Percentiles rank a stretch among this genome's conserved stretches.
These are phyloP conservation scores for Fusarium chlamydosporum DNA, from an alignment of 2,329 filamentous ascomycete species.

Conservation along the genomic window DNA sequence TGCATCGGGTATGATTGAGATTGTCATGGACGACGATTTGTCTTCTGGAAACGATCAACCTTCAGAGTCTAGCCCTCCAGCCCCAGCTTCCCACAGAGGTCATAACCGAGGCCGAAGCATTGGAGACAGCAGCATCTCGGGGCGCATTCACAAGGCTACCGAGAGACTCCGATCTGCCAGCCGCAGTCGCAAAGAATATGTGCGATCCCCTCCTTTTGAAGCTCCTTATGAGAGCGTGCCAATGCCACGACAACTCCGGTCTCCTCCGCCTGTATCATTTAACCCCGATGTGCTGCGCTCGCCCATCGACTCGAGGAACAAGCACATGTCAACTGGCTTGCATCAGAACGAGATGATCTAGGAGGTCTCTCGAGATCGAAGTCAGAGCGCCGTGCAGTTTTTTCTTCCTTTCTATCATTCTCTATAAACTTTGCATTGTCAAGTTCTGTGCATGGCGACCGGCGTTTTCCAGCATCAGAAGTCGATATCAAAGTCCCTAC, in stretches of 20 bases:
- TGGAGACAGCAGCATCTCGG: constrained; percentile 66
- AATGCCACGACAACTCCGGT: constrained; percentile 51
- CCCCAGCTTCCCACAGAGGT: constrained; percentile 59
- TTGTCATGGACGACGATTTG: constrained; percentile 75
- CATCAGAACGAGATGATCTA: constrained; percentile 70
- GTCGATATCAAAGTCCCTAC: constrained; percentile 42
- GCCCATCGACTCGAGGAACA: constrained; percentile 53
- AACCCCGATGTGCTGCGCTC: constrained; percentile 56
- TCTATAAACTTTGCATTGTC: constrained; percentile 41
- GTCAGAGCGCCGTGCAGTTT: constrained; percentile 18
- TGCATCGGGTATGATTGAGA: constrained; percentile 72
- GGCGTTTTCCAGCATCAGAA: constrained; percentile 52
- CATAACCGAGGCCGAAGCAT: constrained; percentile 71
- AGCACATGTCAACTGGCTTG: constrained; percentile 65
- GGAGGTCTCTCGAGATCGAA: constrained; percentile 33
- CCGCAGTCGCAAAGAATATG: constrained; percentile 64
- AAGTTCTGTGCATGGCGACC: constrained; percentile 58
- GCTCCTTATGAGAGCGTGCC: constrained; percentile 62
- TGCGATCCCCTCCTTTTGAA: constrained; percentile 49
- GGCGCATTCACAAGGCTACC: constrained; percentile 69
- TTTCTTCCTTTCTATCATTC: constrained; percentile 41
- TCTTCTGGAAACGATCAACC: constrained; percentile 44
- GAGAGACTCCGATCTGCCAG: constrained; percentile 73
- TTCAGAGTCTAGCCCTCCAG: constrained; percentile 46
- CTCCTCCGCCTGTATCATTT: constrained; percentile 57